These are phyloP conservation scores for Trametes versicolor DNA, from an alignment of 1,284 basidiomycete species.

Conservation along the genomic window DNA sequence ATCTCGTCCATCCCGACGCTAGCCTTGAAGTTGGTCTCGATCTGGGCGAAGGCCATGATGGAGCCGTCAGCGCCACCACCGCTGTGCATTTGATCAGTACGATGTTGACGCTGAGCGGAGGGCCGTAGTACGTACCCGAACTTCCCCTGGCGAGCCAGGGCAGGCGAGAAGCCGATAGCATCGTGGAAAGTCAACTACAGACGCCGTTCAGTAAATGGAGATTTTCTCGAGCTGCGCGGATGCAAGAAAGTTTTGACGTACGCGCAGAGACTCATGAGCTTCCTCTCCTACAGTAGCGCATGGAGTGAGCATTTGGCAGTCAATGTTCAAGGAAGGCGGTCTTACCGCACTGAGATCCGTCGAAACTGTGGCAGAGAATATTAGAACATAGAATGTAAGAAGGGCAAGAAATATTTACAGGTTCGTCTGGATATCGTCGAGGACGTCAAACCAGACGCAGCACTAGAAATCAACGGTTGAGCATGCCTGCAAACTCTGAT, in stretches of 20 bases:
- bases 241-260: not conserved
- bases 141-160: slow-evolving; percentile 31
- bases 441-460: slow-evolving; percentile 32
- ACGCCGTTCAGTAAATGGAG: not conserved
- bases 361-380: slow-evolving; percentile 15
- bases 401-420: slow-evolving; percentile 4
- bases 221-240: not conserved
- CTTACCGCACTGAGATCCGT: slow-evolving; percentile 34
- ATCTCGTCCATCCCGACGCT: slow-evolving; percentile 44
- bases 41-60: slow-evolving; percentile 40
- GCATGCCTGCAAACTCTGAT: not conserved
- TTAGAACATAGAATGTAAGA: not conserved
- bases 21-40: slow-evolving; percentile 40
- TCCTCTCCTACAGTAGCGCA: slow-evolving; percentile 29
- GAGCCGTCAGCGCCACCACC: slow-evolving; percentile 36
- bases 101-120: not conserved
- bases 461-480: slow-evolving; percentile 12
- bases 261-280: slow-evolving; percentile 38
- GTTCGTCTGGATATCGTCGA: slow-evolving; percentile 30
- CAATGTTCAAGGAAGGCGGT: not conserved
- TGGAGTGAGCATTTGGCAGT: not conserved
- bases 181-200: slow-evolving; percentile 30
- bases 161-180: slow-evolving; percentile 32
- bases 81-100: not conserved
- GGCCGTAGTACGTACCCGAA: slow-evolving; percentile 29